These are phyloP conservation scores for Botryotinia narcissicola DNA, from an alignment of 2,329 filamentous ascomycete species.

Conservation along the genomic window DNA sequence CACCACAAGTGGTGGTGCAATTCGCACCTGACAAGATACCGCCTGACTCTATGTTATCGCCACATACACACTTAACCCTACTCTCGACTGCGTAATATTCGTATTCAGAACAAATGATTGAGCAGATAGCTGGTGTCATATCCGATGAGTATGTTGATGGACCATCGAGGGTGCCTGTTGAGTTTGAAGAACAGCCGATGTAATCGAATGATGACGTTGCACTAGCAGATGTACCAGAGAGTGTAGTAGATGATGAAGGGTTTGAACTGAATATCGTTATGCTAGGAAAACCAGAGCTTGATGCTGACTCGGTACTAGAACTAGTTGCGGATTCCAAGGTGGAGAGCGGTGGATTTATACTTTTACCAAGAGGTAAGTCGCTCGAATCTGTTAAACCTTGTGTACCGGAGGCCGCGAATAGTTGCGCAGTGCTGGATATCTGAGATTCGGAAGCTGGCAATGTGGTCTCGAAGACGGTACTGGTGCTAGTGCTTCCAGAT, in stretches of 20 bases:
- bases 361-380: background rate
- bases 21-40: background rate
- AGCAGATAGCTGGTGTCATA: slow-evolving; percentile 12
- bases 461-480: background rate
- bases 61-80: slow-evolving; percentile 14
- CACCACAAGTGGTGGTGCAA: slow-evolving; percentile 14
- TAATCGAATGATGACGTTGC: slow-evolving; percentile 6
- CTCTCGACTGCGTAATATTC: slow-evolving; percentile 16
- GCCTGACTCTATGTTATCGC: background rate
- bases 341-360: background rate
- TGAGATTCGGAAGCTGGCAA: background rate
- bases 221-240: background rate
- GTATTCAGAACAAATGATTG: slow-evolving; percentile 8
- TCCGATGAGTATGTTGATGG: slow-evolving; percentile 3
- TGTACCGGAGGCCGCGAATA: background rate
- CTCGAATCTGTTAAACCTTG: background rate
- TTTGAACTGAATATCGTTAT: background rate
- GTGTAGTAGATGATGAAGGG: background rate
- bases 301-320: background rate
- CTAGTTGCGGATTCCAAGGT: background rate
- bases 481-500: background rate
- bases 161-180: slow-evolving; percentile 9
- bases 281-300: background rate
- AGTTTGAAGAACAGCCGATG: slow-evolving; percentile 15
- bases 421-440: background rate